Evolutionary conservation across 1,284 basidiomycete species (phyloP).

Genomic region (Blastosporella zonata): DNA sequence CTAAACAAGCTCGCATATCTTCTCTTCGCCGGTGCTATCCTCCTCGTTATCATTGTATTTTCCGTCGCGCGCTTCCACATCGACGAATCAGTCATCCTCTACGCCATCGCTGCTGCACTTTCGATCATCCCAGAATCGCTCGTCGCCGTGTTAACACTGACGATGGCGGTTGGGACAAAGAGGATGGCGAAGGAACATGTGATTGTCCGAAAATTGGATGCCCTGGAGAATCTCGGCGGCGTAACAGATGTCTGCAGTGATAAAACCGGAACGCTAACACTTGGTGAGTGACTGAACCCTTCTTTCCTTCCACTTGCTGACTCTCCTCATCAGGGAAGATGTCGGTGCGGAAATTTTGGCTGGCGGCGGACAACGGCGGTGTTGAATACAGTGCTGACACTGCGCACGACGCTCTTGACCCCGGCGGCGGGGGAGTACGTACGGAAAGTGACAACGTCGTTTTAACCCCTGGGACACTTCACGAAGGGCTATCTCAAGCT

Average conservation of each 20-base stretch:
- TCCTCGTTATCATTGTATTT: constrained; percentile 59
- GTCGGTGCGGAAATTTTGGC: constrained; percentile 58
- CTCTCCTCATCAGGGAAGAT: constrained; percentile 34
- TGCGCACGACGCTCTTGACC: constrained; percentile 30
- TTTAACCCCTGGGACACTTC: constrained; percentile 19
- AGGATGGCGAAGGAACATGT: constrained; percentile 50
- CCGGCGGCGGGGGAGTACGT: constrained; percentile 24
- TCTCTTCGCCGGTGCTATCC: constrained; percentile 52
- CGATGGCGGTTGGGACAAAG: constrained; percentile 49
- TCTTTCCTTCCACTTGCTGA: not conserved
- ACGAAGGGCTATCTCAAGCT: constrained; percentile 27
- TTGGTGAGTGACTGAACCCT: constrained; percentile 22
- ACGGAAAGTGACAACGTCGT: constrained; percentile 20
- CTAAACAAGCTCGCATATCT: constrained; percentile 56
- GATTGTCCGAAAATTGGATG: constrained; percentile 51
- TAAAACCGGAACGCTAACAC: constrained; percentile 66
- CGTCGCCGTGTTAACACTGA: constrained; percentile 41
- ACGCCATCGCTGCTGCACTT: constrained; percentile 42
- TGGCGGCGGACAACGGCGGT: constrained; percentile 33
- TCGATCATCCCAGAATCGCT: constrained; percentile 43
- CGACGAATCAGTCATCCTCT: constrained; percentile 43
- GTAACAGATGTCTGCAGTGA: constrained; percentile 63
- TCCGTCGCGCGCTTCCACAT: constrained; percentile 43
- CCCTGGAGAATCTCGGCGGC: constrained; percentile 58
- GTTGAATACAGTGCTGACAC: constrained; percentile 29